phyloP scores from a whole-genome alignment of 768 basidiomycete species.

The Rhodotorula diobovata region DNA sequence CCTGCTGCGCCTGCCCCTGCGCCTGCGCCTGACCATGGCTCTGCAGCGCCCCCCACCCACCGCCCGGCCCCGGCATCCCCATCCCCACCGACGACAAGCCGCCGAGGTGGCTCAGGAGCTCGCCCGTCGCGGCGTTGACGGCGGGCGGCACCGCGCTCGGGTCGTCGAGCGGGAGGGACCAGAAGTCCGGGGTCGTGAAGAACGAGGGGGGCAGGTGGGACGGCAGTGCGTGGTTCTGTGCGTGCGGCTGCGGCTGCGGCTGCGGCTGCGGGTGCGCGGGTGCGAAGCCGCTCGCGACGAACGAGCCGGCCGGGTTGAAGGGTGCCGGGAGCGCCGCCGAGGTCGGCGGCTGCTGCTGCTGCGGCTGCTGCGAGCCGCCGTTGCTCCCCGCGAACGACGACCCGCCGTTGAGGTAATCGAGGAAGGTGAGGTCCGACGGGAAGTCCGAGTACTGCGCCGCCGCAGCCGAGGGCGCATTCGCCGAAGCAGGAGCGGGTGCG shows the following conservation, averaged over 20 bases:
- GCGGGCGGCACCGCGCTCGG: conserved; percentile 3
- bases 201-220: background rate
- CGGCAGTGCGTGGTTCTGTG: background rate
- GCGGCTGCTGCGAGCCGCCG: too few species aligned
- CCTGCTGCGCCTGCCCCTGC: too few species aligned
- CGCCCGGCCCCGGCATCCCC: too few species aligned
- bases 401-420: background rate
- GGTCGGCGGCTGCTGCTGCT: too few species aligned
- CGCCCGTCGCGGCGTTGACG: background rate
- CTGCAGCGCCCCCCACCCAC: too few species aligned
- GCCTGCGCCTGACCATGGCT: too few species aligned
- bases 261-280: background rate
- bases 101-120: background rate
- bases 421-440: background rate
- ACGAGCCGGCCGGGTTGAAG: background rate
- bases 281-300: background rate
- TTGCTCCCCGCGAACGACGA: too few species aligned
- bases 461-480: too few species aligned
- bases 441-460: background rate
- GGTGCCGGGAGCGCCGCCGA: too few species aligned
- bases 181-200: background rate
- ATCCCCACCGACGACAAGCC: too few species aligned
- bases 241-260: background rate
- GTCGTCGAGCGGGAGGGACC: background rate
- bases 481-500: too few species aligned